phyloP scores from a whole-genome alignment of 345 rosid genomes.

The Brassica rapa region DNA sequence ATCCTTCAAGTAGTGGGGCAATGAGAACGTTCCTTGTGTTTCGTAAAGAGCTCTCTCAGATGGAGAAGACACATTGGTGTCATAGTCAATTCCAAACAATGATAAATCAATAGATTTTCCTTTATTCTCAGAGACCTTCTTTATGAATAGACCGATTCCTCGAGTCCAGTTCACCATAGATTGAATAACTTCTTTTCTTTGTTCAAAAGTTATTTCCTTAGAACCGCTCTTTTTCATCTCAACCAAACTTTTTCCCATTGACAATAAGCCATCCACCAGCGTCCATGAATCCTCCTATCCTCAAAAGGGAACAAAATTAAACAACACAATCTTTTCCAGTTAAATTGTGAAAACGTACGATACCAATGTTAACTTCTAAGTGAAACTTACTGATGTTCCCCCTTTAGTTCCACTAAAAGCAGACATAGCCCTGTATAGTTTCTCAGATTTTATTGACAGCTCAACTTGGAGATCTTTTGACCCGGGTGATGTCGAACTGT shows the following conservation, averaged over 20 bases:
- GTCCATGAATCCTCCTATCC: slow-evolving; percentile 9
- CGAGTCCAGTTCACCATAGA: slow-evolving; percentile 22
- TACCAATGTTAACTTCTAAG: neutral
- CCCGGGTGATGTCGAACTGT: neutral
- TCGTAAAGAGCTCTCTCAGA: slow-evolving; percentile 12
- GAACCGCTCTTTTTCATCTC: slow-evolving; percentile 22
- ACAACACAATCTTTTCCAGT: neutral
- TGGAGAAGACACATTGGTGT: neutral
- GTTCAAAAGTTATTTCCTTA: slow-evolving; percentile 20
- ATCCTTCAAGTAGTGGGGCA: slow-evolving; percentile 12
- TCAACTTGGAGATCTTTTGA: slow-evolving; percentile 6
- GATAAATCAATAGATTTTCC: slow-evolving; percentile 26
- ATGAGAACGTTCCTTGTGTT: slow-evolving; percentile 20
- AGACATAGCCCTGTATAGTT: slow-evolving; percentile 14
- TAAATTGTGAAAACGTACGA: neutral
- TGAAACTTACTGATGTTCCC: slow-evolving; percentile 22
- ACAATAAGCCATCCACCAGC: slow-evolving; percentile 12
- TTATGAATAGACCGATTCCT: slow-evolving; percentile 2
- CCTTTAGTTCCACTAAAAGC: neutral
- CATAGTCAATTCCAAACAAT: slow-evolving; percentile 28
- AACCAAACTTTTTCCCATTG: neutral
- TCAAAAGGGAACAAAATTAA: neutral
- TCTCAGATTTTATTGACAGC: slow-evolving; percentile 10
- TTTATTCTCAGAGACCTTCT: slow-evolving; percentile 15
- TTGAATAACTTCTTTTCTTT: slow-evolving; percentile 1